These are phyloP conservation scores for Penicillium soppii DNA, from an alignment of 495 filamentous ascomycete species.

Conservation along the genomic window DNA sequence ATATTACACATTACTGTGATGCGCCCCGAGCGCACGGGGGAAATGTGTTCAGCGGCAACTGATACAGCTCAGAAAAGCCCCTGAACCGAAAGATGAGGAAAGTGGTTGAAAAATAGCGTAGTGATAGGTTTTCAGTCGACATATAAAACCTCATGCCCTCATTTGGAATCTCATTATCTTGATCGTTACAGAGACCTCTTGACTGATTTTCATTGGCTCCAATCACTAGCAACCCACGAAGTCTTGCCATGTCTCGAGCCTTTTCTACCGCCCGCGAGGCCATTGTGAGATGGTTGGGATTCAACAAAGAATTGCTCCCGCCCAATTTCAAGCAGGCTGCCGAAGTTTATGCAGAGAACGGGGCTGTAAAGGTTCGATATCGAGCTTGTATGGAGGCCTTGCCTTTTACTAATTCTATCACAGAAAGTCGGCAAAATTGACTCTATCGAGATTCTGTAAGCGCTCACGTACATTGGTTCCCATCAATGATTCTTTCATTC, in stretches of 20 bases:
- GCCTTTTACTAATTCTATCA: not conserved
- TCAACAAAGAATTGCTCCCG: not conserved
- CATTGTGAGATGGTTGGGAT: not conserved
- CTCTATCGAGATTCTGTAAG: constrained; percentile 5
- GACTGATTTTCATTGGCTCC: not conserved
- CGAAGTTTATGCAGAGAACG: not conserved
- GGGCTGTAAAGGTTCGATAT: not conserved
- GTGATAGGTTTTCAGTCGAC: not conserved
- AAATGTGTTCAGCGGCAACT: not conserved
- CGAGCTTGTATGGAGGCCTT: not conserved
- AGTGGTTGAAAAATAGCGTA: not conserved
- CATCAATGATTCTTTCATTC: not conserved
- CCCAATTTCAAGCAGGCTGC: not conserved
- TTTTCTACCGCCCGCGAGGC: not conserved
- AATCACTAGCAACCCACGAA: not conserved
- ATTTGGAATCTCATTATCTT: not conserved
- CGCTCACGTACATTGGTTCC: not conserved
- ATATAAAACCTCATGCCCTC: not conserved
- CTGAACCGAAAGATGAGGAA: no score
- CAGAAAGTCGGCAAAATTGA: constrained; percentile 9
- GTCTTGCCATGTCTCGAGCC: not conserved
- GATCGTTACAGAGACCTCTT: not conserved
- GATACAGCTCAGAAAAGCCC: not conserved
- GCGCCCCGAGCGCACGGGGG: no score
- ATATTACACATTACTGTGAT: not conserved